Evolutionary conservation across 2,329 filamentous ascomycete species (phyloP), one percentile per base, ranked within the genome.

Genomic region (Pseudopyricularia javanii): DNA sequence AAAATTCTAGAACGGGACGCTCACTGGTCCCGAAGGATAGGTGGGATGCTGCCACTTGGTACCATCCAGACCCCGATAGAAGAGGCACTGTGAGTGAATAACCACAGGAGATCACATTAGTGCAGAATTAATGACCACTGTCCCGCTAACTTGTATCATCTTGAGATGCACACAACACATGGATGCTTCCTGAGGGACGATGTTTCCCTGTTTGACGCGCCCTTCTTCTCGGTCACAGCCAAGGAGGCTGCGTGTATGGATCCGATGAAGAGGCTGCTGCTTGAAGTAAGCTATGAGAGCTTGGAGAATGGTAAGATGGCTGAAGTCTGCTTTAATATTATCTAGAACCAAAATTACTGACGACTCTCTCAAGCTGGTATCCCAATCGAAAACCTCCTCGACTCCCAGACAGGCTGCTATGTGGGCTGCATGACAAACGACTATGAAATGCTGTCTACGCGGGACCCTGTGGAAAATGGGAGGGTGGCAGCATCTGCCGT

Each of bases 221-320:
- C 62, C 1, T 69, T 70, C 47, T 61, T 66, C 53, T 54, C 55
- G 40, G 64, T 66, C 55, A 58, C 56, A 2, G 55, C 59, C 8
- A 50, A 54, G 0, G 64, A 67, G 49, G 64, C 63, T 15, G 26
- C 56, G 53, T 56, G 54, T 0, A 51, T 59, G 14, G 59, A 60
- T 30, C 59, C 59, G n/a, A 57, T 59, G 47, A 57, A 59, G 33
- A 52, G 59, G 2, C 22, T 58, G 15, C 35, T 59, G 30, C 55
- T 60, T 7, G 59, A 60, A 35, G 52, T 49, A 34, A 54, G 56
- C 17, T 65, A 61, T 47, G 62, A 66, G 47, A 58, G 58, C 1
- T 53, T 65, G 4, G 62, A 66, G 33, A 57, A 55, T 49, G n/a
- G n/a, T n/a, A n/a, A n/a, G n/a, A n/a, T n/a, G n/a, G n/a, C n/a